Base-by-base conservation (phyloP, 1,139 yeast genomes). In the Hyphopichia burtonii region DNA sequence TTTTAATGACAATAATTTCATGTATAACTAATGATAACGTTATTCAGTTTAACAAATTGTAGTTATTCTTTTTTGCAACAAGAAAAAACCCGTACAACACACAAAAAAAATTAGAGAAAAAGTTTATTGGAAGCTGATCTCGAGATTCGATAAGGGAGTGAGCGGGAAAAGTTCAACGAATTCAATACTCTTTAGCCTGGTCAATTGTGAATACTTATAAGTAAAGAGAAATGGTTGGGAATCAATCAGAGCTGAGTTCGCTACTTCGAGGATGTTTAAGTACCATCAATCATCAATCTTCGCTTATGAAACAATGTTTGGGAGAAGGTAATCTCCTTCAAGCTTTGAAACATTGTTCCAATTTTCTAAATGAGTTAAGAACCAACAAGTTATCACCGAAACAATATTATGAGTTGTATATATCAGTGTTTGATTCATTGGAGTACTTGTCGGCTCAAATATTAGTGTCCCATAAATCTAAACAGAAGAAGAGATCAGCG, bases 391-490 rank as follows among this genome's bases (percentile, higher is more conserved):
- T 90, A 48, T 76, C 89, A 3, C 99, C 99, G 1, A 91, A 91
- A 61, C 95, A 88, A 60, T 93, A 93, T 69, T 93, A 93, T 61
- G 99, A 93, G 62, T 68, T 94, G 39, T 93, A 93, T 65, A 87
- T 89, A 59, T 74, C 86, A 40, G 83, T 86, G 1, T 91, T 86
- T 55, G 99, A 93, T 62, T 84, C 96, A 0, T 69, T 94, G 59
- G 86, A 87, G 40, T 67, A 76, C 35, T 70, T 93, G 39, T 80
- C 90, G 2, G 68, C 70, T 14, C 86, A 83, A 55, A 68, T 93
- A 46, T 71, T 78, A 42, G 86, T 79, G 22, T 80, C 80, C 46
- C 91, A 88, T 55, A 80, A 82, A 10, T 66, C 61, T 20, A 66
- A 66, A 42, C 58, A 55, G 44, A 52, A 55, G 41, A 57, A 55